These are phyloP conservation scores for Coemansia sp. DNA, from an alignment of 192 early-diverging fungal genomes.

Conservation along the genomic window DNA sequence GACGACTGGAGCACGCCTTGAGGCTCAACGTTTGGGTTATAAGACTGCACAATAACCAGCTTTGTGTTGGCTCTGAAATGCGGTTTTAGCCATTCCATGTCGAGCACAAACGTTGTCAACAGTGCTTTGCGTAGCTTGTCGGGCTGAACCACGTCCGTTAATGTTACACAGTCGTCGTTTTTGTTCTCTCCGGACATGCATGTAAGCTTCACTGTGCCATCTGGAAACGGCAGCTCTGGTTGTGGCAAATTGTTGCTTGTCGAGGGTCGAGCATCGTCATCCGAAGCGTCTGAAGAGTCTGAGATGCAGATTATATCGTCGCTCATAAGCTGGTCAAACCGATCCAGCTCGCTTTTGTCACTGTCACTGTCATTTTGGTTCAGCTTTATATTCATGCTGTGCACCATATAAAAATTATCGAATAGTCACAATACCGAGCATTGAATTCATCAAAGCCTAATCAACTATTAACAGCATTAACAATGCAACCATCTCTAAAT, in stretches of 20 bases:
- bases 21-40: slow-evolving; percentile 10
- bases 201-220: slow-evolving; percentile 21
- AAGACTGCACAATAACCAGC: slow-evolving; percentile 32
- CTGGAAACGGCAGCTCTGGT: slow-evolving; percentile 15
- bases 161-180: background rate
- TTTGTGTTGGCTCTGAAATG: slow-evolving; percentile 38
- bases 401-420: background rate
- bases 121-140: slow-evolving; percentile 53
- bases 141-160: slow-evolving; percentile 19
- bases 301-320: slow-evolving; percentile 26
- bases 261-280: background rate
- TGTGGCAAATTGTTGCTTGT: background rate
- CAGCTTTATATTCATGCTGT: background rate
- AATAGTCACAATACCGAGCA: background rate
- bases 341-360: slow-evolving; percentile 4
- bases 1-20: slow-evolving; percentile 31
- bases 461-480: background rate
- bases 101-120: slow-evolving; percentile 57
- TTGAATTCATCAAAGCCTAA: background rate
- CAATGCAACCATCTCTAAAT: background rate
- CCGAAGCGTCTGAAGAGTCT: slow-evolving; percentile 6
- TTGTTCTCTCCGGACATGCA: slow-evolving; percentile 9
- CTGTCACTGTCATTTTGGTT: background rate
- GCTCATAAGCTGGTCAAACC: slow-evolving; percentile 29
- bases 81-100: slow-evolving; percentile 53